Evolutionary conservation across 352 stramenopile species (phyloP), one percentile per base, ranked within the genome.

Genomic region (Phytophthora sp.): DNA sequence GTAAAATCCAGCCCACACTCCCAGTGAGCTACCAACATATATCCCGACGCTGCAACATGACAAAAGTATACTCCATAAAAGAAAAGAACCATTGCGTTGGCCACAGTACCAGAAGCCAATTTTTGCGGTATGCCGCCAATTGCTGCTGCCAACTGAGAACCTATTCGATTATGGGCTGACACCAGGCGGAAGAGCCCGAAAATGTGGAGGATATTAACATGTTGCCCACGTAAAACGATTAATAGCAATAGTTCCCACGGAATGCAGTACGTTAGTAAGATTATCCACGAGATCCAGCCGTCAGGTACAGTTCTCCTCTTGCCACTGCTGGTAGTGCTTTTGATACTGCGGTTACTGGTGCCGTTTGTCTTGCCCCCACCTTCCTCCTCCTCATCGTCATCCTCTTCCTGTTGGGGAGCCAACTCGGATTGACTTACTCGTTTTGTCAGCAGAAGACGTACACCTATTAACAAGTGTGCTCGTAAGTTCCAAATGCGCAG

Each of bases 11-110:
- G 20, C 0, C 72, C 75, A 15, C 77, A 87, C 23, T 79, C 55
- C 39, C 50, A 73, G 35, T 87, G 77, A 5, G 77, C 76, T 42
- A 92, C 9, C 4, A 92, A 48, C 66, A 90, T 90, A 51, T 92
- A 92, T 0, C 80, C 81, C 0, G 50, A 77, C 0, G 74, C 83
- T 15, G 76, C 74, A 5, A 77, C n/a, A 44, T 92, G 83, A 15
- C 77, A 79, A 11, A 90, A 58, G 35, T 87, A 92, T 17, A 87
- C 37, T 0, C 83, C 83, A 10, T 77, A 30, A 1, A 77, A 41
- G 18, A 88, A 73, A 8, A 92, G 53, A 8, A 79, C 68, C 12
- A 72, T 54, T 7, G 68, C 63, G n/a, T 77, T 76, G 12, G 69
- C 65, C 10, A 86, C 50, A 0, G 81, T 81, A 1, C 63, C 63